Evolutionary conservation across 768 basidiomycete species (phyloP).

Genomic region (Podaxis sp.): DNA sequence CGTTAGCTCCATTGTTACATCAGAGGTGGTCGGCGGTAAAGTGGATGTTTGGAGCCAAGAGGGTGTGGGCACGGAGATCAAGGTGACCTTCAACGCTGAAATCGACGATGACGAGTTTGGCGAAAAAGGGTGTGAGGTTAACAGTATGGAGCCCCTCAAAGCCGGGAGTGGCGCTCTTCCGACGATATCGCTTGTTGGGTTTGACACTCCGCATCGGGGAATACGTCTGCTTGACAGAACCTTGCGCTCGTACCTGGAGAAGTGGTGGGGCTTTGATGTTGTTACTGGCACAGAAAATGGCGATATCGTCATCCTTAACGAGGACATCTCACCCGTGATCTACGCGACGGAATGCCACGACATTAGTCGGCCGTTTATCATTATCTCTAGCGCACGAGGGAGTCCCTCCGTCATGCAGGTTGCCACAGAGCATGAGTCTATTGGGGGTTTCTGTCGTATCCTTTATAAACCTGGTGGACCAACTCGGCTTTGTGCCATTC

Average conservation of each 20-base stretch:
- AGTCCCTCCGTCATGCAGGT: slow-evolving; percentile 61
- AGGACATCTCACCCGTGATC: slow-evolving; percentile 61
- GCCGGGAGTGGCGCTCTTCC: slow-evolving; percentile 43
- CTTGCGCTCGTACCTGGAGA: slow-evolving; percentile 61
- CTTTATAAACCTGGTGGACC: slow-evolving; percentile 91
- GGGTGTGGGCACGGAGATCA: slow-evolving; percentile 88
- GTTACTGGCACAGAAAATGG: slow-evolving; percentile 42
- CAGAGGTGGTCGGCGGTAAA: slow-evolving; percentile 84
- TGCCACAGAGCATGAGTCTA: slow-evolving; percentile 69
- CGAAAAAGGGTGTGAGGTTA: slow-evolving; percentile 20
- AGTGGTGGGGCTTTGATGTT: slow-evolving; percentile 76
- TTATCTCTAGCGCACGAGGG: slow-evolving; percentile 72
- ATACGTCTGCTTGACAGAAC: slow-evolving; percentile 64
- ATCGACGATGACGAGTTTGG: slow-evolving; percentile 39
- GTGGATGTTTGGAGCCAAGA: slow-evolving; percentile 95
- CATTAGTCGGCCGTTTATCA: slow-evolving; percentile 64
- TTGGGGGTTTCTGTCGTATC: slow-evolving; percentile 87
- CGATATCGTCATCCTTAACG: slow-evolving; percentile 81
- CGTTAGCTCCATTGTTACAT: slow-evolving; percentile 88
- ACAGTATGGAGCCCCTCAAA: slow-evolving; percentile 47
- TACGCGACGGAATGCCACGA: slow-evolving; percentile 59
- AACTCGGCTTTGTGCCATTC: slow-evolving; percentile 60
- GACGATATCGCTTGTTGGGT: slow-evolving; percentile 70
- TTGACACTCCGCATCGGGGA: slow-evolving; percentile 65
- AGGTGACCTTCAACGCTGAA: slow-evolving; percentile 79